These are phyloP conservation scores for Cordyceps cateniannulata DNA, from an alignment of 2,329 filamentous ascomycete genomes.

Conservation along the genomic window DNA sequence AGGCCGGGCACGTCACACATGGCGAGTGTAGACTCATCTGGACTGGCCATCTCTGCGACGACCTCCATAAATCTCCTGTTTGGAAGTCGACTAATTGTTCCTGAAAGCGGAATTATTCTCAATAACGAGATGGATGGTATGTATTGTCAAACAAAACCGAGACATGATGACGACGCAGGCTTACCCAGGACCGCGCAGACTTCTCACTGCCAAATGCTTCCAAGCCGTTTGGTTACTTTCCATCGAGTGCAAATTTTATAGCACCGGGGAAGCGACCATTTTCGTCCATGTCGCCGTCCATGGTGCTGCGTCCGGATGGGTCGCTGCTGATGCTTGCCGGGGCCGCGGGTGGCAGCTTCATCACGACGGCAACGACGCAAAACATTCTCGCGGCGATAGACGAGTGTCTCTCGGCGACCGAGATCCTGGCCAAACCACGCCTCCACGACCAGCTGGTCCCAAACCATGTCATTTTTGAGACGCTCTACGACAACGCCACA, in stretches of 20 bases:
- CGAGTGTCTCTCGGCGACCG: slow-evolving; percentile 48
- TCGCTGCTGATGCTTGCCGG: slow-evolving; percentile 67
- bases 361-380: slow-evolving; percentile 76
- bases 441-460: slow-evolving; percentile 80
- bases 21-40: slow-evolving; percentile 60
- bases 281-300: slow-evolving; percentile 69
- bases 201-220: slow-evolving; percentile 67
- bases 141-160: not conserved
- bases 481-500: slow-evolving; percentile 61
- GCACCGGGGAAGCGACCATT: slow-evolving; percentile 71
- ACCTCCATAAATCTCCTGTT: slow-evolving; percentile 79
- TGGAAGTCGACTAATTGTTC: slow-evolving; percentile 67
- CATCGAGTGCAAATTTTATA: slow-evolving; percentile 68
- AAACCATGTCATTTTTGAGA: slow-evolving; percentile 62
- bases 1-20: slow-evolving; percentile 65
- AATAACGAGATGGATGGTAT: slow-evolving; percentile 51
- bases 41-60: slow-evolving; percentile 68
- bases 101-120: slow-evolving; percentile 75
- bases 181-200: not conserved
- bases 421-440: slow-evolving; percentile 62
- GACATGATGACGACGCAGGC: not conserved
- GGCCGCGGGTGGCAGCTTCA: slow-evolving; percentile 74
- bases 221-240: slow-evolving; percentile 74
- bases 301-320: slow-evolving; percentile 58
- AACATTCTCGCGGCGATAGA: slow-evolving; percentile 70